A percentile compares a stretch with the other conserved stretches of the same genome.
These are phyloP conservation scores for Sordaria brevicollis DNA, from an alignment of 495 filamentous ascomycete species.

Conservation along the genomic window DNA sequence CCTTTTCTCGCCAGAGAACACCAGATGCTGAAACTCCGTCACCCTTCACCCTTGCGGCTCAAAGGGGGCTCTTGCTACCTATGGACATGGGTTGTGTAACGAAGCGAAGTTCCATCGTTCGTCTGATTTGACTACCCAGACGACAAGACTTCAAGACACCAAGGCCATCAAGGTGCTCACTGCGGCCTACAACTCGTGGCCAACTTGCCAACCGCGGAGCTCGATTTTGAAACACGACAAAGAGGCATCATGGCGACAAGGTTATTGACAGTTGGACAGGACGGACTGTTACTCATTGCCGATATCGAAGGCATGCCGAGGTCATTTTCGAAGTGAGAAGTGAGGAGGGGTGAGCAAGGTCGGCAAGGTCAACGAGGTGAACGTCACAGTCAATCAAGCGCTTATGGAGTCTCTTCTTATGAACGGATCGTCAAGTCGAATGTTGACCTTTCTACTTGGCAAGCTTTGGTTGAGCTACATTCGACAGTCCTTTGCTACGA, in stretches of 20 bases:
- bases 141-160: conserved; percentile 1
- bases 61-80: not conserved
- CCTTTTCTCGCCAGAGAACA: no score
- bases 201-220: not conserved
- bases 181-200: not conserved
- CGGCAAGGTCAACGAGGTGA: not conserved
- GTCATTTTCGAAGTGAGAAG: not conserved
- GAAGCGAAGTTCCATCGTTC: conserved; percentile 20
- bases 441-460: not conserved
- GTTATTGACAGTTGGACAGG: not conserved
- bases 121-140: conserved; percentile 21
- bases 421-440: not conserved
- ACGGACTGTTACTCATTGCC: no score
- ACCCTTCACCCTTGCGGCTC: conserved; percentile 17
- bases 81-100: conserved; percentile 17
- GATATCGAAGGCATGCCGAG: not conserved
- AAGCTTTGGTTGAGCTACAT: not conserved
- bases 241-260: not conserved
- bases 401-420: not conserved
- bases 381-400: not conserved
- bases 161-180: not conserved
- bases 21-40: not conserved
- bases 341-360: not conserved
- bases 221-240: not conserved
- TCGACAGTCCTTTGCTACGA: not conserved